Evolutionary conservation across 2,329 filamentous ascomycete species (phyloP), one percentile per base, ranked within the genome.

Genomic region (Blastomyces percursus): DNA sequence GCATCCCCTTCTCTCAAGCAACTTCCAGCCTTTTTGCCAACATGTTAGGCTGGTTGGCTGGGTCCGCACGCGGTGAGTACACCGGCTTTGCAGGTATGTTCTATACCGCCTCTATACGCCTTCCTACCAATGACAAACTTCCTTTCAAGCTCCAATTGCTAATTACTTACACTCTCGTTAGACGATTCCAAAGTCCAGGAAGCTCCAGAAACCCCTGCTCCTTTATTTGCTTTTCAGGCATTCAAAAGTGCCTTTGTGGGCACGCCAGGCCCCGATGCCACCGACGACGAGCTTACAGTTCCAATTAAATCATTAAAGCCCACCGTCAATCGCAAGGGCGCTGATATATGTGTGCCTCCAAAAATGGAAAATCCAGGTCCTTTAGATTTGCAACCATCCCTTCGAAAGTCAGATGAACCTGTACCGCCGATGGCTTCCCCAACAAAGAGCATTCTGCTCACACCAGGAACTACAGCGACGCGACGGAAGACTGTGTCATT

Each of bases 221-320:
- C 84, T 56, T 79, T 87, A 27, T 88, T 88, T 71, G 85, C 85
- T 21, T 81, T 86, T 62, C 85, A 85, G 69, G 86, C 86, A 19
- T 85, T 87, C 76, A 81, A 85, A 73, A 80, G 81, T 72, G 64
- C 74, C 51, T 74, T 77, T 63, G 69, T 81, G 63, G 84, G 86
- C 51, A 76, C 81, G 7, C 85, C 84, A 59, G 83, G 86, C 66
- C 87, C 86, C 0, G 74, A 75, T 16, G 69, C 73, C 11, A 66
- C 68, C 27, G 69, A 65, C 50, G 68, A 69, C 54, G 67, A 63
- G 48, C 64, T 67, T 44, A 66, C 66, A 24, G 60, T 65, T 42
- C 66, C 65, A 2, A 65, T 67, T 30, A 65, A 62, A 50, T 32
- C 64, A 50, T 51, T 67, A 12, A 65, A 64, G 19, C 42, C 61